A percentile compares a stretch with the other conserved stretches of the same genome.
phyloP scores from a whole-genome alignment of 495 filamentous ascomycete genomes.

The Recurvomyces mirabilis region DNA sequence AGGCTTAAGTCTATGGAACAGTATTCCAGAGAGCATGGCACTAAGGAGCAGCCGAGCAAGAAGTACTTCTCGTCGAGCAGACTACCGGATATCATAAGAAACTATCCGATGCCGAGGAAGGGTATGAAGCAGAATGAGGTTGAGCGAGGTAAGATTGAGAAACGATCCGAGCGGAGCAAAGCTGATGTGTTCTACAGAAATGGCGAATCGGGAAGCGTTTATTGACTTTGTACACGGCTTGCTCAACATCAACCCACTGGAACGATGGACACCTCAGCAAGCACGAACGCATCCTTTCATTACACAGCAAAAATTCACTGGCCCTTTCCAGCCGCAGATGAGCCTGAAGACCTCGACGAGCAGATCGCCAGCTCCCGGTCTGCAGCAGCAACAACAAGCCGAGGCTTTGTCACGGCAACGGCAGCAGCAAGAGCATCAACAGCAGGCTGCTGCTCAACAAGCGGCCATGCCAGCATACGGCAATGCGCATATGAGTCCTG shows the following conservation, averaged over 20 bases:
- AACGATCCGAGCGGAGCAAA: neutral
- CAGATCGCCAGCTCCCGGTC: constrained; percentile 82
- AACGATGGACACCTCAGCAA: constrained; percentile 96
- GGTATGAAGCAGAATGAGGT: constrained; percentile 98
- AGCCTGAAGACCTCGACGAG: constrained; percentile 81
- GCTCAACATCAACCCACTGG: constrained; percentile 87
- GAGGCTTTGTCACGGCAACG: constrained; percentile 85
- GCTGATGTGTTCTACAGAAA: constrained; percentile 49
- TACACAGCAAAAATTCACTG: constrained; percentile 93
- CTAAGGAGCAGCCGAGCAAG: constrained; percentile 98
- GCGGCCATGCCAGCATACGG: constrained; percentile 11
- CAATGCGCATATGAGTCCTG: constrained; percentile 17
- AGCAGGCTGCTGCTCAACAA: constrained; percentile 36
- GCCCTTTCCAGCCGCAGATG: constrained; percentile 95
- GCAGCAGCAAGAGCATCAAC: constrained; percentile 49
- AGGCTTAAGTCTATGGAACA: constrained; percentile 94
- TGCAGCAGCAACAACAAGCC: constrained; percentile 91
- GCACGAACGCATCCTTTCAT: constrained; percentile 98
- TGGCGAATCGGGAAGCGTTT: constrained; percentile 96
- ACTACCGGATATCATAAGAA: constrained; percentile 90
- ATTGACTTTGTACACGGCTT: constrained; percentile 98
- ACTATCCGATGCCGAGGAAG: constrained; percentile 95
- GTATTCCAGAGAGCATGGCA: constrained; percentile 86
- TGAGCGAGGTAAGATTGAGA: constrained; percentile 66
- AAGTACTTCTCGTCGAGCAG: constrained; percentile 96